Conservation (phyloP, 1,284 basidiomycete species). For the Phlebopus sp. region DNA sequence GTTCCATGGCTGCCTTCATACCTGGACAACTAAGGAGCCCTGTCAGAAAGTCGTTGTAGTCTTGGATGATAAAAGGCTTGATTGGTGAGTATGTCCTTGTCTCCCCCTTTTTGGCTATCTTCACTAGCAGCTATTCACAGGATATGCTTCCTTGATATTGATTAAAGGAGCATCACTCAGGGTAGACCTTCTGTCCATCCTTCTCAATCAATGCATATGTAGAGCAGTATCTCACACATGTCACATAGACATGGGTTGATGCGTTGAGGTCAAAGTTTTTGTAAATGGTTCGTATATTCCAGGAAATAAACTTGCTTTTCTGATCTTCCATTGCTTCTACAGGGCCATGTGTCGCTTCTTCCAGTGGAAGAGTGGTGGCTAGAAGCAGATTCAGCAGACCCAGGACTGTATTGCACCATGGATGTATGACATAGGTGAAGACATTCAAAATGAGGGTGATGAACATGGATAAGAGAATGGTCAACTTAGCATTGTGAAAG, state of each 20-base stretch:
- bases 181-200: not conserved
- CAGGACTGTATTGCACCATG: constrained; percentile 4
- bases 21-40: constrained; percentile 23
- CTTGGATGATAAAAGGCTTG: constrained; percentile 22
- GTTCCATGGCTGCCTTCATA: constrained; percentile 29
- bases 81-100: constrained; percentile 16
- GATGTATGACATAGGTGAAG: not conserved
- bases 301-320: not conserved
- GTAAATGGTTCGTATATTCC: constrained; percentile 4
- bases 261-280: constrained; percentile 9
- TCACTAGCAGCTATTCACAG: constrained; percentile 2
- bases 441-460: constrained; percentile 1
- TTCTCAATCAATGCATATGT: not conserved
- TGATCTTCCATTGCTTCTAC: not conserved
- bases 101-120: not conserved
- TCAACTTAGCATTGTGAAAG: not conserved
- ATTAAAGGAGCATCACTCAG: not conserved
- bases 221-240: constrained; percentile 6
- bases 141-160: constrained; percentile 1
- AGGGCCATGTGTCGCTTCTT: not conserved
- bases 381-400: constrained; percentile 2
- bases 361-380: not conserved
- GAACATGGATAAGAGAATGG: constrained; percentile 1
- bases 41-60: constrained; percentile 33
- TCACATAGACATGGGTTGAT: not conserved